A percentile compares a stretch with the other conserved stretches of the same genome.
These are phyloP conservation scores for Conringia planisiliqua DNA, from an alignment of 345 rosid species.

Conservation along the genomic window DNA sequence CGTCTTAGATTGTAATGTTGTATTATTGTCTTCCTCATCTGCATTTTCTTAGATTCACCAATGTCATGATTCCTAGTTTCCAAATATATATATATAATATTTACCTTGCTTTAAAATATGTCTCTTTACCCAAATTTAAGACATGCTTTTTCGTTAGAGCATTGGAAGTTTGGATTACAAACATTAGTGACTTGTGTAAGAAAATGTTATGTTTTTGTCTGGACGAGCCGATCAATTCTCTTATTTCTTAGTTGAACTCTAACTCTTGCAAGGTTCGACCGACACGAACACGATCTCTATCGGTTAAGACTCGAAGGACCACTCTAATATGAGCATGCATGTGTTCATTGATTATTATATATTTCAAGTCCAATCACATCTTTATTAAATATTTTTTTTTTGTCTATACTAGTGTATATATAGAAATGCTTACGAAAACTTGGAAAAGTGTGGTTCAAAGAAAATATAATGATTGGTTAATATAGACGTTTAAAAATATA, in stretches of 20 bases:
- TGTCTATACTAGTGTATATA: not conserved
- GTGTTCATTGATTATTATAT: not conserved
- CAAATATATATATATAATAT: not conserved
- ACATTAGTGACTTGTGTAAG: not conserved
- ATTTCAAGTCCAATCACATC: not conserved
- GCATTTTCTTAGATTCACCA: not conserved
- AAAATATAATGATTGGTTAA: not conserved
- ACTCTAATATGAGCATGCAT: not conserved
- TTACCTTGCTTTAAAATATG: not conserved
- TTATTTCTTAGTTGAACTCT: not conserved
- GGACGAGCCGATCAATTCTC: not conserved
- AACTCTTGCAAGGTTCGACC: not conserved
- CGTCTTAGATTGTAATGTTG: not conserved
- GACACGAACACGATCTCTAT: not conserved
- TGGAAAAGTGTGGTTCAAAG: not conserved
- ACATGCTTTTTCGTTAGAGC: not conserved
- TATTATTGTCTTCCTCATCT: not conserved
- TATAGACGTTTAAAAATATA: not conserved
- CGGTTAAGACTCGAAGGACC: not conserved
- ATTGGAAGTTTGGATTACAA: not conserved
- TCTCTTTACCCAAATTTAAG: not conserved
- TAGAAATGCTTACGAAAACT: not conserved
- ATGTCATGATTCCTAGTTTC: not conserved
- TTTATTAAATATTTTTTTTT: not conserved
- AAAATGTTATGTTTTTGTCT: not conserved